phyloP scores from a whole-genome alignment of 2,329 filamentous ascomycete species.

The Blastomyces silverae region DNA sequence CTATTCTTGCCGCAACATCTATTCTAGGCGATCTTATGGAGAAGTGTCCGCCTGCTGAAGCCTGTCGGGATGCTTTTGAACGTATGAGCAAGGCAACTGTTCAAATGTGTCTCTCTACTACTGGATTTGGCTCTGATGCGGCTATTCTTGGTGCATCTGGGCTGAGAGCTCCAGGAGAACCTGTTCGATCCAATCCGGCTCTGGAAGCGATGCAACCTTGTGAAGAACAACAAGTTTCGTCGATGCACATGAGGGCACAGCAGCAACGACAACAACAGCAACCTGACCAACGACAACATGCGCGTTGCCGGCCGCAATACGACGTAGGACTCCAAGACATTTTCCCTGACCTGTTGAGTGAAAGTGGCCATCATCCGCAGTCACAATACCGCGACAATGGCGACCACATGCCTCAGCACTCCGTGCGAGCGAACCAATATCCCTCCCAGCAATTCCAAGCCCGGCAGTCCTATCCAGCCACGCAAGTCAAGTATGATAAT shows the following conservation, averaged over 20 bases:
- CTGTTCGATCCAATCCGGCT: not conserved
- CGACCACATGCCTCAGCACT: not conserved
- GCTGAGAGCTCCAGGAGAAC: not conserved
- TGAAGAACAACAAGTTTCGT: slow-evolving; percentile 3
- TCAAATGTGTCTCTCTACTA: slow-evolving; percentile 85
- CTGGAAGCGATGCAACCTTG: not conserved
- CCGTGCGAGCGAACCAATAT: not conserved
- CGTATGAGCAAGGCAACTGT: slow-evolving; percentile 92
- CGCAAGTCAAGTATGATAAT: slow-evolving; percentile 1
- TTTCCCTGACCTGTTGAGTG: not conserved
- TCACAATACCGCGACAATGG: not conserved
- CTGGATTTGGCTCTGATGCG: slow-evolving; percentile 58
- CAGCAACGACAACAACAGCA: slow-evolving; percentile 6
- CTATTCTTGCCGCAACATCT: slow-evolving; percentile 84
- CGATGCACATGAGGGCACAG: not conserved
- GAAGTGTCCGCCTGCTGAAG: slow-evolving; percentile 90
- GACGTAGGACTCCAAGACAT: slow-evolving; percentile 7
- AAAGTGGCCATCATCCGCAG: not conserved
- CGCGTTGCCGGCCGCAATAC: not conserved
- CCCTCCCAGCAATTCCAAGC: not conserved
- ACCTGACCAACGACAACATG: not conserved
- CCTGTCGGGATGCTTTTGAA: slow-evolving; percentile 89
- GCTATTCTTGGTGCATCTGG: not conserved
- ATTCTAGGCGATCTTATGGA: slow-evolving; percentile 87
- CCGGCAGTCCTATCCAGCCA: not conserved